Percentiles rank a stretch among this genome's conserved stretches.
Conservation (phyloP, 805 yeast species). For the Cyberlindnera petersonii region DNA sequence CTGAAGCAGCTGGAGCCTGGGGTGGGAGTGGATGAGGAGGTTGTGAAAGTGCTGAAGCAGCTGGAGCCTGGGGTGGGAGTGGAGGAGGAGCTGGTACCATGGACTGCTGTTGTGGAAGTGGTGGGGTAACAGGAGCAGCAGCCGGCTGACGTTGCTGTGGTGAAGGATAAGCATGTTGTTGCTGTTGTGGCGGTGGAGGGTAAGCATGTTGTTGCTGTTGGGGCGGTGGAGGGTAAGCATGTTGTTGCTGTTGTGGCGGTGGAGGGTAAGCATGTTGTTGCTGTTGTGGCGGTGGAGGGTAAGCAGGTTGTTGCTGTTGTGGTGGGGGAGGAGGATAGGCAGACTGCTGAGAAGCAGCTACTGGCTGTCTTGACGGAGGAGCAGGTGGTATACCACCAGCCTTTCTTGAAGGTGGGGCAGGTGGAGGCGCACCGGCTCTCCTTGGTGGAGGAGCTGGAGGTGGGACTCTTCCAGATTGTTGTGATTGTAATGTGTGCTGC, state of each 20-base stretch:
- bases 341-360: conserved; percentile 1
- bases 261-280: conserved; percentile 12
- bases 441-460: conserved; percentile 27
- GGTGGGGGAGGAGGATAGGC: conserved; percentile 22
- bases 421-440: conserved; percentile 20
- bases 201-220: conserved; percentile 6
- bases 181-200: conserved; percentile 11
- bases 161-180: conserved; percentile 11
- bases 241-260: conserved; percentile 24
- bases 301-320: conserved; percentile 16
- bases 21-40: conserved; percentile 1
- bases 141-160: conserved; percentile 17
- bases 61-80: conserved; percentile 6
- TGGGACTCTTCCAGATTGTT: conserved; percentile 20
- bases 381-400: conserved; percentile 20
- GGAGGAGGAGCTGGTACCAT: conserved; percentile 1
- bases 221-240: conserved; percentile 1
- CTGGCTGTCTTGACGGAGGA: conserved; percentile 20
- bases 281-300: conserved; percentile 18
- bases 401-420: conserved; percentile 26
- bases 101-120: conserved; percentile 10
- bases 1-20: conserved; percentile 4
- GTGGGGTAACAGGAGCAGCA: conserved; percentile 16
- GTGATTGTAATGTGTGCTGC: conserved; percentile 26
- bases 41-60: conserved; percentile 3